These are phyloP conservation scores for Hypoxylon sp. DNA, from an alignment of 2,329 filamentous ascomycete species.

Conservation along the genomic window DNA sequence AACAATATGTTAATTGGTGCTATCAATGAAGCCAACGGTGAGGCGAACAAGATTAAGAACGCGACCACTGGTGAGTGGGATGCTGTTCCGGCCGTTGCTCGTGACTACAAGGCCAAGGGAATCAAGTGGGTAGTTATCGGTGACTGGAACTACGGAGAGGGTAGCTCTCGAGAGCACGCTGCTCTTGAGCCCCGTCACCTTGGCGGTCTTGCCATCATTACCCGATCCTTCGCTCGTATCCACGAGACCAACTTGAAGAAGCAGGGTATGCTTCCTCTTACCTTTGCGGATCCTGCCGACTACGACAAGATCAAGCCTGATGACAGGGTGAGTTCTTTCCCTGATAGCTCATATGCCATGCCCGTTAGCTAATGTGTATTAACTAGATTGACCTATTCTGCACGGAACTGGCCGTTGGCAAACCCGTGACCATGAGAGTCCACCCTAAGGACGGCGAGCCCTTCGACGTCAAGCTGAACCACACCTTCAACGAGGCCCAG, in stretches of 20 bases:
- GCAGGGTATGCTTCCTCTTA: constrained; percentile 99
- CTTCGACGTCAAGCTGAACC: constrained; percentile 87
- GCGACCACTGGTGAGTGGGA: constrained; percentile 85
- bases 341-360: not conserved
- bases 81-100: constrained; percentile 91
- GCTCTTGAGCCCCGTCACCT: constrained; percentile 98
- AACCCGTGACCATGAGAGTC: constrained; percentile 92
- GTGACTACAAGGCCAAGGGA: constrained; percentile 98
- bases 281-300: constrained; percentile 93
- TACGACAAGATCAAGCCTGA: constrained; percentile 97
- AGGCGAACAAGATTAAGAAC: constrained; percentile 99
- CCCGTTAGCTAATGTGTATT: constrained; percentile 42
- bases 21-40: constrained; percentile 93
- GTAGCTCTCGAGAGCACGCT: constrained; percentile 96
- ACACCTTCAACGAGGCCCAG: constrained; percentile 99
- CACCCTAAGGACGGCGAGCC: constrained; percentile 88
- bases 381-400: constrained; percentile 82
- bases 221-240: constrained; percentile 96
- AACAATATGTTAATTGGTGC: constrained; percentile 99
- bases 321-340: constrained; percentile 75
- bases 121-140: constrained; percentile 97
- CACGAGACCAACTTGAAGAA: constrained; percentile 99
- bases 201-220: constrained; percentile 96
- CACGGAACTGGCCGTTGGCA: constrained; percentile 91
- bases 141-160: constrained; percentile 99